Evolutionary conservation across 2,329 filamentous ascomycete genomes (phyloP), one percentile per base, ranked within the genome.

Genomic region (Cladosporium oxysporum): DNA sequence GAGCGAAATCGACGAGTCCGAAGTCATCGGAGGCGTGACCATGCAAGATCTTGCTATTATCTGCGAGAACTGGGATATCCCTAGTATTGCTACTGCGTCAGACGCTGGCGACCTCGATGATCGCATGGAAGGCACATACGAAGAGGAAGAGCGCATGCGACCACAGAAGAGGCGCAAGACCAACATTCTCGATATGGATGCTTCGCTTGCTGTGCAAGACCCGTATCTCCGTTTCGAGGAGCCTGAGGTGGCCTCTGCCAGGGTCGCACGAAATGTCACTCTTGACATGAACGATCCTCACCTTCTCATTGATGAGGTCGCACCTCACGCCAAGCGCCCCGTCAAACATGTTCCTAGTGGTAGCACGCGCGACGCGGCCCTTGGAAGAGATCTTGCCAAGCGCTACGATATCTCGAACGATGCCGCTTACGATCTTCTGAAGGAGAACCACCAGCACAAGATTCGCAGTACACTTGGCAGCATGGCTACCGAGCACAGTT

Each of bases 371-470:
- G 88, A 88, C 82, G 87, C 86, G 8, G 90, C 88, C 60, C 80
- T 92, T 50, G 88, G 89, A 3, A 90, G 90, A 64, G 88, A 91
- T 65, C 85, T 97, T 41, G 87, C 87, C 44, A 87, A 90, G 71
- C 89, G 94, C 50, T 99, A 97, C 83, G 98, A 98, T 76, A 91
- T 96, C 66, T 97, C 93, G 33, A 98, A 98, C 69, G 95, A 99
- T 74, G 91, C 95, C 66, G 93, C 93, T 1, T 99, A 99, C 77
- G 93, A 98, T 75, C 88, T 93, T 67, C 86, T 99, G 53, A 98
- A 98, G 79, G 93, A 97, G 78, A 98, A 97, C 75, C 93, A 96
- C 75, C 92, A 96, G 80, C 93, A 92, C 83, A 98, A 97, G 79
- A 91, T 99, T 68, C 89, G 95, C 71, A 95, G 93, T 62, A 96